phyloP scores from a whole-genome alignment of 495 filamentous ascomycete species.

The Lasiosphaeriaceae sp. region DNA sequence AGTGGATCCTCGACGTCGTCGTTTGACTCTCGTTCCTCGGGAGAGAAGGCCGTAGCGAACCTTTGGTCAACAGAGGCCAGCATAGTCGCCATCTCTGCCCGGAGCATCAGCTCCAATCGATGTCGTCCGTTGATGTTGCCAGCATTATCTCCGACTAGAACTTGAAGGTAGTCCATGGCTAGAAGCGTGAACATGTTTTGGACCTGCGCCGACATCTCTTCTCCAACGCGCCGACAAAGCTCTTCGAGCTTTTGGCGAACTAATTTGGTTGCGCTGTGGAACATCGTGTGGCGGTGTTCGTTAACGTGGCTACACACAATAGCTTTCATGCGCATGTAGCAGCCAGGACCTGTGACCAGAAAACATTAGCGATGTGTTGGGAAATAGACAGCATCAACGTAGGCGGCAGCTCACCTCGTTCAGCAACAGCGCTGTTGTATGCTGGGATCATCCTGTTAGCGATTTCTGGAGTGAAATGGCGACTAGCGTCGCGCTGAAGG shows the following conservation, averaged over 20 bases:
- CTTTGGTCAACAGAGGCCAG: not conserved
- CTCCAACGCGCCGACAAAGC: slow-evolving; percentile 34
- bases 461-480: slow-evolving; percentile 53
- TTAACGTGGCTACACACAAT: slow-evolving; percentile 51
- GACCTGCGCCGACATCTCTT: slow-evolving; percentile 34
- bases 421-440: slow-evolving; percentile 46
- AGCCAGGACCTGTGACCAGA: slow-evolving; percentile 30
- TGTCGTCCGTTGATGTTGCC: not conserved
- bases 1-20: no score
- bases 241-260: slow-evolving; percentile 36
- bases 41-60: no score
- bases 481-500: slow-evolving; percentile 53
- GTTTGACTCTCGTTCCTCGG: no score
- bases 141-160: slow-evolving; percentile 16
- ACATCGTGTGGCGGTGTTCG: slow-evolving; percentile 44
- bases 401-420: slow-evolving; percentile 32
- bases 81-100: slow-evolving; percentile 16
- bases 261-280: slow-evolving; percentile 40
- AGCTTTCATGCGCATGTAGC: slow-evolving; percentile 52
- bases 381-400: not conserved
- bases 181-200: slow-evolving; percentile 42
- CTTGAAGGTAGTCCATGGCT: slow-evolving; percentile 40
- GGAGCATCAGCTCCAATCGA: slow-evolving; percentile 14
- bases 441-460: slow-evolving; percentile 40
- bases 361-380: not conserved